Evolutionary conservation across 2,329 filamentous ascomycete genomes (phyloP), one percentile per base, ranked within the genome.

Genomic region (Xylariaceae sp.): DNA sequence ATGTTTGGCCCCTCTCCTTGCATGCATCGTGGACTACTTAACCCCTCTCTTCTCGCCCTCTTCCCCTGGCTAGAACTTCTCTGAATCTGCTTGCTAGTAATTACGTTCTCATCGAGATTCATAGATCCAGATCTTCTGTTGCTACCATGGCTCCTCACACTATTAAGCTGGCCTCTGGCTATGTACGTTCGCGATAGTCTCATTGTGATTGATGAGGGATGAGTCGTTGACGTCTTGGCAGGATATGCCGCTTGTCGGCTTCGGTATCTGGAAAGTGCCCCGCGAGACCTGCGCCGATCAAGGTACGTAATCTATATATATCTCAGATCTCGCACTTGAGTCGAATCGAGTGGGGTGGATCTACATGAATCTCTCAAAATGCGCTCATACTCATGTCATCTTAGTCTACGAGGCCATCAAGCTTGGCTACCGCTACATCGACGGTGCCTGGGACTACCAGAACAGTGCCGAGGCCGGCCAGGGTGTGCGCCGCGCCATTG

Each of bases 391-490:
- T 30, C 4, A 11, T 4, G 23, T 15, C 3, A 30, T 61, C 62
- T 82, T 81, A 61, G 85, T 90, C 60, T 90, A 91, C 76, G 86
- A 77, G 62, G 77, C 78, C 58, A 82, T 82, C 72, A 81, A 81
- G 70, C 70, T 76, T 13, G 80, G 80, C 13, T 82, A 82, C 70
- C 74, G 80, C 39, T 74, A 79, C 62, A 80, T 82, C 60, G 80
- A 82, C 66, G 75, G 77, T 61, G 80, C 80, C 3, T 81, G 78
- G 71, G 78, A 80, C 70, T 88, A 88, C 69, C 77, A 79, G 57
- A 90, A 87, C 59, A 87, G 88, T 71, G 79, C 78, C 57, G 84
- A 87, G 56, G 85, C 88, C 0, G 88, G 86, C 10, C 74, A 79
- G 64, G 88, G 83, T 17, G 83, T 89, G 69, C 82, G 78, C 65